These are phyloP conservation scores for Colletotrichum sp. DNA, from an alignment of 2,329 filamentous ascomycete species.

Conservation along the genomic window DNA sequence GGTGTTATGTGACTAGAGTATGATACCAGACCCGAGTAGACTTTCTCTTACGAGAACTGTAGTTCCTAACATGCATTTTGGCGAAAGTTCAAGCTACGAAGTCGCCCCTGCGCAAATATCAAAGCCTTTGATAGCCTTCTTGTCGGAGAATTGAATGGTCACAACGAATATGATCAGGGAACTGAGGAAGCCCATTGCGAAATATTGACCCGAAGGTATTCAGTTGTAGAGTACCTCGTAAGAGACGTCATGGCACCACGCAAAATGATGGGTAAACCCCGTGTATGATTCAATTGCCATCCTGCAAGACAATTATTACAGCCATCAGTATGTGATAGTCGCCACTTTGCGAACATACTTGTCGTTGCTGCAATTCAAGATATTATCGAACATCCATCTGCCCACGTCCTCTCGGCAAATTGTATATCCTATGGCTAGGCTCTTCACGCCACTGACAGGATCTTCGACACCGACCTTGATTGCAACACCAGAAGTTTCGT, in stretches of 20 bases:
- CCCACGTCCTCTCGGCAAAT: constrained; percentile 47
- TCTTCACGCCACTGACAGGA: constrained; percentile 32
- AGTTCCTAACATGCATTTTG: not conserved
- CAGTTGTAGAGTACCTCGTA: not conserved
- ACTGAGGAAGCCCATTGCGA: not conserved
- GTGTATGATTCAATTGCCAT: not conserved
- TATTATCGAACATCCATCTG: constrained; percentile 43
- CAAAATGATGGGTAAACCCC: not conserved
- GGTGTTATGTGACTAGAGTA: not conserved
- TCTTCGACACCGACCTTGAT: constrained; percentile 38
- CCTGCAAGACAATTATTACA: not conserved
- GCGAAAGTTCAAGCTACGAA: not conserved
- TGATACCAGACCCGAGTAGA: not conserved
- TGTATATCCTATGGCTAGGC: constrained; percentile 43
- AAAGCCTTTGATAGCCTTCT: not conserved
- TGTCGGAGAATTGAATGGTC: not conserved
- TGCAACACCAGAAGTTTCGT: constrained; percentile 22
- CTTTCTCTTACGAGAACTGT: not conserved
- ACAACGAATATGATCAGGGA: not conserved
- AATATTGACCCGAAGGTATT: not conserved
- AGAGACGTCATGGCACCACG: not conserved
- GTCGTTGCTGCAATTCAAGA: constrained; percentile 27
- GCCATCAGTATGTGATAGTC: constrained; percentile 27
- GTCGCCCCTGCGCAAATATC: not conserved
- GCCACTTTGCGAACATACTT: constrained; percentile 33